phyloP scores from a whole-genome alignment of 129 eudicot genomes.

The Centella asiatica region DNA sequence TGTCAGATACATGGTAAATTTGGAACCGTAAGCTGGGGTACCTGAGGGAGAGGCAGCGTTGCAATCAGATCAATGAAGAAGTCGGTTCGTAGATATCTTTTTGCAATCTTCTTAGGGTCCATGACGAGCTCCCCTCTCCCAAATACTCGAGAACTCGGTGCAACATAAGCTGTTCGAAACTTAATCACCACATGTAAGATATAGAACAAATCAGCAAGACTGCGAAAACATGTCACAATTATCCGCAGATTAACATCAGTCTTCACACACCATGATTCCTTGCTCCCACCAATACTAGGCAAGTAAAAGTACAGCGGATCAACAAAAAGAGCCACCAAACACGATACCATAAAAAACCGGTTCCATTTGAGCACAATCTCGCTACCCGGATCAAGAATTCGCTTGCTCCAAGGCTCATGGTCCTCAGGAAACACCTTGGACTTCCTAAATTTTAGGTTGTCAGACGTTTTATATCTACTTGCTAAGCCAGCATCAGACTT shows the following conservation, averaged over 20 bases:
- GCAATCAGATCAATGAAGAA: conserved; percentile 92
- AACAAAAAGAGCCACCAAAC: conserved; percentile 75
- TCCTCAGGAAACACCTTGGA: conserved; percentile 70
- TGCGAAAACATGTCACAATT: conserved; percentile 67
- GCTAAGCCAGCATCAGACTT: conserved; percentile 27
- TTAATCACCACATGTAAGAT: conserved; percentile 74
- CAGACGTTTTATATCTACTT: conserved; percentile 30
- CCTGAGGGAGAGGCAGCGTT: conserved; percentile 98
- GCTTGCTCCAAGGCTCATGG: conserved; percentile 62
- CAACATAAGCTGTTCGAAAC: conserved; percentile 92
- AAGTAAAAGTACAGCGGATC: conserved; percentile 88
- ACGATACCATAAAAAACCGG: conserved; percentile 67
- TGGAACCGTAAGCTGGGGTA: conserved; percentile 15
- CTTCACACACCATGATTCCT: conserved; percentile 60
- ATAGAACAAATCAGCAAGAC: conserved; percentile 80
- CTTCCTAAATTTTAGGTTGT: conserved; percentile 42
- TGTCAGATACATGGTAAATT: background rate
- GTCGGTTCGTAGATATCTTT: conserved; percentile 69
- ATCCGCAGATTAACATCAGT: conserved; percentile 68
- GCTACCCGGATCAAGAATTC: conserved; percentile 95
- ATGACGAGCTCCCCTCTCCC: conserved; percentile 98
- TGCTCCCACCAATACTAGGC: conserved; percentile 60
- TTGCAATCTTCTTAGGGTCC: conserved; percentile 88
- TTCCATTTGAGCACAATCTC: conserved; percentile 86
- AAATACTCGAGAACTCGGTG: conserved; percentile 90